Conservation (phyloP, 208 protist genomes). For the Trypanosoma boissoni region DNA sequence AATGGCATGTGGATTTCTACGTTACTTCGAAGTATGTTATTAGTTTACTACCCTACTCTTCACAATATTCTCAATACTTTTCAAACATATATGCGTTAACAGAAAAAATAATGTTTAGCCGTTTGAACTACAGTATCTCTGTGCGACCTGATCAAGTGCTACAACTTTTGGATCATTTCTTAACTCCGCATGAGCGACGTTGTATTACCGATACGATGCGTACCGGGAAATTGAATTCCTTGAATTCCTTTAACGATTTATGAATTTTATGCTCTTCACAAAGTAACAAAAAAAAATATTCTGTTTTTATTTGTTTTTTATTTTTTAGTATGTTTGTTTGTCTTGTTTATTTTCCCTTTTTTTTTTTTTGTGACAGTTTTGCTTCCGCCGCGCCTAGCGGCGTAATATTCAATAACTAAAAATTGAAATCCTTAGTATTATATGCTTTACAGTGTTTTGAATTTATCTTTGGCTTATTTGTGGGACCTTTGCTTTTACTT, state of each 20-base stretch:
- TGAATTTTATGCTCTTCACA: no score
- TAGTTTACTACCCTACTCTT: slow-evolving; percentile 38
- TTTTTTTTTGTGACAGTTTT: neutral
- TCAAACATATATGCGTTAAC: slow-evolving; percentile 16
- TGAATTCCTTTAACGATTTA: no score
- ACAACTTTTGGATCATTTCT: slow-evolving; percentile 55
- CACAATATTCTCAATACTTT: slow-evolving; percentile 15
- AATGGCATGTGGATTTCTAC: slow-evolving; percentile 72
- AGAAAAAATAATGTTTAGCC: slow-evolving; percentile 32
- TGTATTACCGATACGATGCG: slow-evolving; percentile 26
- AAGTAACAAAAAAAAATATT: neutral
- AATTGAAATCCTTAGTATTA: no score
- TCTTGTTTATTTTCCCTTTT: slow-evolving; percentile 3
- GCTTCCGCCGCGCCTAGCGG: neutral
- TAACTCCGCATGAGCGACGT: slow-evolving; percentile 35
- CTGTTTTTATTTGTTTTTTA: slow-evolving; percentile 9
- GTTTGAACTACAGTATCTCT: slow-evolving; percentile 52
- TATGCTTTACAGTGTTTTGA: no score
- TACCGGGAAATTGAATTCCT: no score
- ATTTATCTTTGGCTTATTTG: no score
- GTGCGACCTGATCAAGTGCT: slow-evolving; percentile 29
- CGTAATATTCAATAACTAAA: no score
- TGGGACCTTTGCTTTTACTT: no score
- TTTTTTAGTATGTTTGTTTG: slow-evolving; percentile 1
- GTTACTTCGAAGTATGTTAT: slow-evolving; percentile 55